These are phyloP conservation scores for Pontederia crassipes DNA, from an alignment of 176 grass and related monocot genomes.

Conservation along the genomic window DNA sequence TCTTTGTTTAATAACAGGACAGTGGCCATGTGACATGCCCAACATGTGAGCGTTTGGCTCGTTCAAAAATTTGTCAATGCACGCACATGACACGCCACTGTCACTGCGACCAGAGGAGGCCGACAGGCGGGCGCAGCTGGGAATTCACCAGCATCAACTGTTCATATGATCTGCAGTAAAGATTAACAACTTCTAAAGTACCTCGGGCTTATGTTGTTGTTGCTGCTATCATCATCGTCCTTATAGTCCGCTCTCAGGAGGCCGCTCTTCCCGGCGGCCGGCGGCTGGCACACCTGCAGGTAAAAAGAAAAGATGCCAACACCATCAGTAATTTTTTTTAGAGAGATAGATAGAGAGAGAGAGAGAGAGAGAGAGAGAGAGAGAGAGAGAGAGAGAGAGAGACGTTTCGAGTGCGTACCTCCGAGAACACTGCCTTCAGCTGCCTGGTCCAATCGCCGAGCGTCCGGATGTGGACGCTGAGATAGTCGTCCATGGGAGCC, in stretches of 20 bases:
- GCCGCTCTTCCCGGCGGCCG: conserved; percentile 58
- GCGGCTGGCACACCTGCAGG: conserved; percentile 48
- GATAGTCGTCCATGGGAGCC: conserved; percentile 74
- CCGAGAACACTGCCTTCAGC: conserved; percentile 71
- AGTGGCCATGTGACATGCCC: too few species aligned
- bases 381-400: too few species aligned
- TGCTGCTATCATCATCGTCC: conserved; percentile 42
- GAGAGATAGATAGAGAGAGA: too few species aligned
- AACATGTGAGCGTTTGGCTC: too few species aligned
- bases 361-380: too few species aligned
- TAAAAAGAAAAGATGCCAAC: conserved; percentile 1
- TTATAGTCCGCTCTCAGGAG: conserved; percentile 73
- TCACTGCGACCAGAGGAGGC: too few species aligned
- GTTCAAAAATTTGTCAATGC: too few species aligned
- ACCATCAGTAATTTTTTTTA: background rate
- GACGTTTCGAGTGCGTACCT: conserved; percentile 30
- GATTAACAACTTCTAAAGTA: background rate
- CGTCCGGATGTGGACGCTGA: conserved; percentile 95
- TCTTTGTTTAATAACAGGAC: too few species aligned
- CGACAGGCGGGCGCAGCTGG: too few species aligned
- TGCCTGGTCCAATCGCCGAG: conserved; percentile 89
- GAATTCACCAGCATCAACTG: background rate
- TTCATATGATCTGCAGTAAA: background rate
- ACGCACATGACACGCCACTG: too few species aligned
- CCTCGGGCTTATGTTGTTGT: conserved; percentile 21